Base-by-base conservation (phyloP, 2,329 filamentous ascomycete genomes). In the Pezicula neosporulosa region DNA sequence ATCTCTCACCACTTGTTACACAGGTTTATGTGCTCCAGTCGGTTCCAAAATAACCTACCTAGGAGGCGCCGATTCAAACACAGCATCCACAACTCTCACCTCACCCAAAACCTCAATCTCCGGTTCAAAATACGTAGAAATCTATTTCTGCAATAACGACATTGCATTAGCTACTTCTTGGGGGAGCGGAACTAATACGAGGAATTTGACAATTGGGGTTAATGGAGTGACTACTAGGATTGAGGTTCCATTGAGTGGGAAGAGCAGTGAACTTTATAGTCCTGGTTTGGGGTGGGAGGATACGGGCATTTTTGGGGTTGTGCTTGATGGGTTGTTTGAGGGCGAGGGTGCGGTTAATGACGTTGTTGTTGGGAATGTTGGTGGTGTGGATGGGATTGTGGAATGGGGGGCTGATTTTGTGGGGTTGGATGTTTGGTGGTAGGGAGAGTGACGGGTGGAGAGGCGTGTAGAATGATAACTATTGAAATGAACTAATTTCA, bases 381-480 rank as follows among this genome's bases (percentile, higher is more conserved):
- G 53, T 6, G 63, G 62, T 0, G 57, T 53, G n/a, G 52, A 54
- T 41, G 64, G 61, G 1, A 55, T 64, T 8, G 59, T 64, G 36
- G 47, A 49, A 19, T 69, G 60, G 47, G 68, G 54, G 5, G 61
- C 67, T 6, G 69, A 71, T 53, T 67, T 72, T 51, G 68, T 72
- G 7, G 68, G 69, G 0, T 33, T 70, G 36, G 58, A 51, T 13
- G 53, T 70, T n/a, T 63, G 36, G 38, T 59, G 45, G 58, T 59
- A 53, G 48, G 16, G 27, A 4, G 15, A 12, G 37, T 21, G n/a
- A 8, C 2, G 8, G 6, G 8, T 39, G 15, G 15, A 8, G n/a
- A n/a, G 15, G 8, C 3, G 8, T 16, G 37, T 16, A 39, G 15
- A 15, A 8, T 39, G 19, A 39, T 39, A 39, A 6, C 21, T 21